Conservation (phyloP, 441 rosid species). For the Brassica balearica region DNA sequence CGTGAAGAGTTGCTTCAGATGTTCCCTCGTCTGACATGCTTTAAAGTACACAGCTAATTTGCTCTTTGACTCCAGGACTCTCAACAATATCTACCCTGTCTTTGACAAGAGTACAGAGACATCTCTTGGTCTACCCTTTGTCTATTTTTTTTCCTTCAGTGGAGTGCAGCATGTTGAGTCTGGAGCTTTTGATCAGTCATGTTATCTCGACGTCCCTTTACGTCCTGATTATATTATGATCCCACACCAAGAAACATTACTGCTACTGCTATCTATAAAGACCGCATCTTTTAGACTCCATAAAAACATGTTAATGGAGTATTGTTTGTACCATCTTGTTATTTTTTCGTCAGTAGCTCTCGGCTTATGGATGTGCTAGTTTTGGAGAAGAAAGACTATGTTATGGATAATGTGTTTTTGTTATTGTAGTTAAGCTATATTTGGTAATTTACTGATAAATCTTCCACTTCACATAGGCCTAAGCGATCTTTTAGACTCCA, state of each 20-base stretch:
- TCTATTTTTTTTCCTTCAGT: no score
- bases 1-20: conserved; percentile 69
- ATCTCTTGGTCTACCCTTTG: no score
- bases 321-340: no score
- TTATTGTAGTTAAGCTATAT: background rate
- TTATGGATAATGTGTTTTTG: background rate
- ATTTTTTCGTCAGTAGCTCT: background rate
- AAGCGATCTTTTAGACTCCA: background rate
- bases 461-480: background rate
- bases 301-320: no score
- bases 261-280: no score
- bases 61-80: conserved; percentile 21
- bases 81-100: conserved; percentile 21
- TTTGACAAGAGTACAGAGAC: no score
- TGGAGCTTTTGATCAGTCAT: no score
- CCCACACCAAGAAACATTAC: no score
- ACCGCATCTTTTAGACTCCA: no score
- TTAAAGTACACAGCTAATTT: conserved; percentile 89
- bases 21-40: conserved; percentile 77
- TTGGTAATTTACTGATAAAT: background rate
- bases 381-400: background rate
- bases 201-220: no score
- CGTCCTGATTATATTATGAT: no score
- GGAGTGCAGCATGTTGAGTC: no score
- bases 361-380: background rate